Conservation (phyloP, 306 rosid species). For the Carpinus viminea region DNA sequence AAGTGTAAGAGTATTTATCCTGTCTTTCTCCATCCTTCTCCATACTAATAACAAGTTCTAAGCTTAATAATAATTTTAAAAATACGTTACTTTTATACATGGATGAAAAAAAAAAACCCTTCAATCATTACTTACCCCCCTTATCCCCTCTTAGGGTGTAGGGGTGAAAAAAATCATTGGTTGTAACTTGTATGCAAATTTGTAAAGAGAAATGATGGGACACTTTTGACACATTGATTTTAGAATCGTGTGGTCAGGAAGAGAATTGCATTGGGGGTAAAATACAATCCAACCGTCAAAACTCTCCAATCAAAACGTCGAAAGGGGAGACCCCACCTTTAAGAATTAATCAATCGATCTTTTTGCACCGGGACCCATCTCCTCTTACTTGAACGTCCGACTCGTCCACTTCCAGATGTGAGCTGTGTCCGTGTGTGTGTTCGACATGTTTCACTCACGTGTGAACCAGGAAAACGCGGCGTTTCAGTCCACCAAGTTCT, state of each 20-base stretch:
- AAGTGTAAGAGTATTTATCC: no score
- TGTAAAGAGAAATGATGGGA: no score
- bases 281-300: not conserved
- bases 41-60: no score
- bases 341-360: not conserved
- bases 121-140: no score
- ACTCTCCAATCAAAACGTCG: not conserved
- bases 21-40: no score
- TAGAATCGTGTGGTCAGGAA: not conserved
- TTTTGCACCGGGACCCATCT: not conserved
- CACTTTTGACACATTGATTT: not conserved
- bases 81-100: no score
- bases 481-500: conserved; percentile 32
- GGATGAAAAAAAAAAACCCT: no score
- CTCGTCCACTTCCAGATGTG: conserved; percentile 35
- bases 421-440: conserved; percentile 9
- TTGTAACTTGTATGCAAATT: no score
- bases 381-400: not conserved
- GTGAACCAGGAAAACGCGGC: conserved; percentile 37
- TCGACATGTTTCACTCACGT: not conserved
- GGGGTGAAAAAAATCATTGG: no score
- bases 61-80: no score
- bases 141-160: no score
- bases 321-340: not conserved
- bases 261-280: no score